Percentiles rank a stretch among this genome's conserved stretches.
These are phyloP conservation scores for Schrenkiella parvula DNA, from an alignment of 345 rosid species.

Conservation along the genomic window DNA sequence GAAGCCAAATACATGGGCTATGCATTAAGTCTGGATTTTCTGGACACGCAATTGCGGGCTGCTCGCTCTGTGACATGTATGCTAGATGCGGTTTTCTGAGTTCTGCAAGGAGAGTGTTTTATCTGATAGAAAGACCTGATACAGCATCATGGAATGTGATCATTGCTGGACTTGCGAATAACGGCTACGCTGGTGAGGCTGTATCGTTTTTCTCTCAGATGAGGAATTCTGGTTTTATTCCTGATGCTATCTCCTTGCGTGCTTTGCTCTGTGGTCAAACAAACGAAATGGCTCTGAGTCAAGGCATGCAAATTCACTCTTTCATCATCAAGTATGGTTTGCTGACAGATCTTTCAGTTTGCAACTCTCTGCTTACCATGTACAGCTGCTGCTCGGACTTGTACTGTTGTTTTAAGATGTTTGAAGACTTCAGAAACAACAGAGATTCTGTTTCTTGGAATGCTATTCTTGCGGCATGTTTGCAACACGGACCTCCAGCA, in stretches of 20 bases:
- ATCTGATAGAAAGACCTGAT: constrained; percentile 50
- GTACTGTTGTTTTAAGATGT: constrained; percentile 39
- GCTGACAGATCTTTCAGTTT: constrained; percentile 35
- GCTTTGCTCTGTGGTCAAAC: constrained; percentile 48
- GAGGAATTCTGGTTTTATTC: constrained; percentile 36
- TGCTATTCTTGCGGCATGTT: constrained; percentile 60
- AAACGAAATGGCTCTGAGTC: constrained; percentile 29
- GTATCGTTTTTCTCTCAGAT: constrained; percentile 33
- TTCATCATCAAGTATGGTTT: constrained; percentile 47
- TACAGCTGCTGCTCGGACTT: constrained; percentile 49
- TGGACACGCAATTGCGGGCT: constrained; percentile 38
- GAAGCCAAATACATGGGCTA: constrained; percentile 51
- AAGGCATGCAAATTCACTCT: constrained; percentile 54
- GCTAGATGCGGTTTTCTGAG: constrained; percentile 46
- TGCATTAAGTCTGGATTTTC: constrained; percentile 48
- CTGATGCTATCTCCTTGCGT: constrained; percentile 46
- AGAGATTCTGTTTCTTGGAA: constrained; percentile 71
- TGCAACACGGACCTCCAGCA: constrained; percentile 47
- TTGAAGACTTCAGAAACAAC: constrained; percentile 45
- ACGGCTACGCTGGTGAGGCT: constrained; percentile 37
- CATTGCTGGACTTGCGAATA: constrained; percentile 51
- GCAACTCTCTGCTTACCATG: constrained; percentile 57
- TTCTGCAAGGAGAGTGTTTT: constrained; percentile 41
- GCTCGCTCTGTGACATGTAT: constrained; percentile 59
- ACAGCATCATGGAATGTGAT: constrained; percentile 57